These are phyloP conservation scores for Pseudotsuga menziesii DNA, from an alignment of 75 land plant species.

Conservation along the genomic window DNA sequence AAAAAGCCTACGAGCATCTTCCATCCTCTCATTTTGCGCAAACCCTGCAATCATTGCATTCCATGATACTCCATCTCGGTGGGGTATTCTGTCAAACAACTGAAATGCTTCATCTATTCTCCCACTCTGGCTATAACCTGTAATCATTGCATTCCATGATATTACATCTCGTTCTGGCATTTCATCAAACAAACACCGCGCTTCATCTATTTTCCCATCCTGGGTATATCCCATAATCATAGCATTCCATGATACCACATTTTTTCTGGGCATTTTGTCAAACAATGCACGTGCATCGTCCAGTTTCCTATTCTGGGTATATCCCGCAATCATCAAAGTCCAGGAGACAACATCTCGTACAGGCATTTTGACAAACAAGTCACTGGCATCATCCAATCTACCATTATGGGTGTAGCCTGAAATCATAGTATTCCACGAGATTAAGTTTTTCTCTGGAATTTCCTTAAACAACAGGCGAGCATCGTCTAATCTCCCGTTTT, in stretches of 20 bases:
- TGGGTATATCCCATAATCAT: constrained; percentile 67
- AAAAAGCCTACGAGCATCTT: constrained; percentile 51
- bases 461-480: not conserved
- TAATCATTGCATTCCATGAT: constrained; percentile 26
- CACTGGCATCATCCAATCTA: constrained; percentile 15
- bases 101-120: constrained; percentile 11
- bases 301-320: constrained; percentile 20
- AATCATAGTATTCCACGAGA: constrained; percentile 37
- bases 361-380: constrained; percentile 22
- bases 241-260: constrained; percentile 52
- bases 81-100: constrained; percentile 22
- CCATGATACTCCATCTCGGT: constrained; percentile 26
- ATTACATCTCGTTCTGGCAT: constrained; percentile 30
- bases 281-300: constrained; percentile 42
- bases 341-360: constrained; percentile 25
- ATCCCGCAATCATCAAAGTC: constrained; percentile 50
- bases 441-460: not conserved
- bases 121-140: constrained; percentile 23
- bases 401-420: constrained; percentile 39
- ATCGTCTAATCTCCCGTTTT: not conserved
- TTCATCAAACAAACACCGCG: constrained; percentile 42
- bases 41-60: constrained; percentile 38
- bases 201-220: constrained; percentile 43
- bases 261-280: constrained; percentile 33
- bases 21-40: constrained; percentile 25